Conservation (phyloP, 2,329 filamentous ascomycete species). For the Endoconidiophora laricicola region DNA sequence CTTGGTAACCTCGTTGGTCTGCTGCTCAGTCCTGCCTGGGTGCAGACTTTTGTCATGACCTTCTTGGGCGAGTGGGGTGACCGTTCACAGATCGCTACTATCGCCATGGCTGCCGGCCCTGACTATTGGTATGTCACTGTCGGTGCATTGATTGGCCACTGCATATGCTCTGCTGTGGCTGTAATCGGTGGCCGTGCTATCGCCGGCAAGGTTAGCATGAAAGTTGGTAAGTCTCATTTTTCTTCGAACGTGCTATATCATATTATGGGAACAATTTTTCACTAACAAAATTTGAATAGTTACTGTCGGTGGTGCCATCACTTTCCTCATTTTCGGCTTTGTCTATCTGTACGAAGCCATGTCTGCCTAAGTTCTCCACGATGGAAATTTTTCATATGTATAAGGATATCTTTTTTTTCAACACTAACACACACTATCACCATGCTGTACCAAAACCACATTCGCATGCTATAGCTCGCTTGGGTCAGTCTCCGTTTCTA, state of each 20-base stretch:
- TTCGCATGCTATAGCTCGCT: no score
- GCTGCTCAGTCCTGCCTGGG: constrained; percentile 88
- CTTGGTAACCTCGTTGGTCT: constrained; percentile 76
- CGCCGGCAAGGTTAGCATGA: constrained; percentile 83
- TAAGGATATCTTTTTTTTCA: no score
- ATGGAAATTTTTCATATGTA: no score
- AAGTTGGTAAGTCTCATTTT: constrained; percentile 58
- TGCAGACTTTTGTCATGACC: constrained; percentile 98
- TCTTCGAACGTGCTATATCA: constrained; percentile 16
- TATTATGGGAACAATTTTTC: not conserved
- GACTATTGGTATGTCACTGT: constrained; percentile 98
- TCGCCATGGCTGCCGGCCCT: constrained; percentile 94
- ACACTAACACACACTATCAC: no score
- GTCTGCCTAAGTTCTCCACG: constrained; percentile 26
- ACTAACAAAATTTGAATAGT: constrained; percentile 35
- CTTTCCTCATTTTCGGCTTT: constrained; percentile 80
- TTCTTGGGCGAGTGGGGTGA: constrained; percentile 98
- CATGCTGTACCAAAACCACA: no score
- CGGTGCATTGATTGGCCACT: constrained; percentile 74
- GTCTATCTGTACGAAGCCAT: constrained; percentile 80
- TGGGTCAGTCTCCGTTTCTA: no score
- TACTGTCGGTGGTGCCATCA: constrained; percentile 75
- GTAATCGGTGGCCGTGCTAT: constrained; percentile 86
- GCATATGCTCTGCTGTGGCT: constrained; percentile 75
- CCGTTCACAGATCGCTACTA: constrained; percentile 91